Percentiles rank a stretch among this genome's conserved stretches.
phyloP scores from a whole-genome alignment of 176 grass and related monocot species.

The Zoysia pacifica region DNA sequence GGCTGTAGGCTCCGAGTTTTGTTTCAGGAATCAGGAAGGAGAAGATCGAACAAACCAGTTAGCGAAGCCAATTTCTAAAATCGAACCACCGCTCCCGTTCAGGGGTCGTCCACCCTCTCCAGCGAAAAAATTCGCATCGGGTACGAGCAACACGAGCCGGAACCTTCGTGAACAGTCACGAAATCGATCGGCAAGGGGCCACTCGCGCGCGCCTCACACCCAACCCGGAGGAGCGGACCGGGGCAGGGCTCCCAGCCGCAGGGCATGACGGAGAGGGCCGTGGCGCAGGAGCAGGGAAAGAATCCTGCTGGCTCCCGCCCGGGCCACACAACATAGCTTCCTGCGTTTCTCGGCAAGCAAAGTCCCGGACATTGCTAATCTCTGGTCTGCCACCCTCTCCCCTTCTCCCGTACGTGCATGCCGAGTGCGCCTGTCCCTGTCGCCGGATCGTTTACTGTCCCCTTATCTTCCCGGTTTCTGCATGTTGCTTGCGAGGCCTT shows the following conservation, averaged over 20 bases:
- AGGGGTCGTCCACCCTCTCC: no score
- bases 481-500: not conserved
- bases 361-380: not conserved
- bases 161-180: no score
- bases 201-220: not conserved
- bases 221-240: not conserved
- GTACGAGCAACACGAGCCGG: no score
- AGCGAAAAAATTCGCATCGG: not conserved
- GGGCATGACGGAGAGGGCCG: not conserved
- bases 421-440: not conserved
- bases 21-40: no score
- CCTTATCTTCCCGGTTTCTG: not conserved
- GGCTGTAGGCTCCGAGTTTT: no score
- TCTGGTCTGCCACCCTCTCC: not conserved
- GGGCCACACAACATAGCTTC: not conserved
- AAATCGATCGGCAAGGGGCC: not conserved
- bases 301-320: not conserved
- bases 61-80: not conserved
- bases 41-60: no score
- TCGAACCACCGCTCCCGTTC: not conserved
- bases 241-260: conserved; percentile 3
- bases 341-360: not conserved
- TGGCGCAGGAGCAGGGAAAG: no score
- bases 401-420: not conserved
- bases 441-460: not conserved